Percentiles rank a stretch among this genome's conserved stretches.
phyloP scores from a whole-genome alignment of 2,329 filamentous ascomycete genomes.

The Fusarium concolor region DNA sequence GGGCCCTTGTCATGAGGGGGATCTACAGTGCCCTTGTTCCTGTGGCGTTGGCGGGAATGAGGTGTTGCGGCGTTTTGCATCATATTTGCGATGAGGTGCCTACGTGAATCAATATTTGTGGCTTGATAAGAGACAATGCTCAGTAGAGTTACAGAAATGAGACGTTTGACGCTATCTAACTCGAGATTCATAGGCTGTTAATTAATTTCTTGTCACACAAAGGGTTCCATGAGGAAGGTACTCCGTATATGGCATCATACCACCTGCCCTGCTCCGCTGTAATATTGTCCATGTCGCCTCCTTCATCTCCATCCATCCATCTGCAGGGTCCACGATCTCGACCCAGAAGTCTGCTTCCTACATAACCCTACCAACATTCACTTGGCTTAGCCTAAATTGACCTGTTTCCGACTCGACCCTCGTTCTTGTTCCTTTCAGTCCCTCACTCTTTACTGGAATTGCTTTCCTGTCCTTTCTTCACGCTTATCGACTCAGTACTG shows the following conservation, averaged over 20 bases:
- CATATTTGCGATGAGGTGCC: background rate
- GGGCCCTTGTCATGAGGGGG: slow-evolving; percentile 39
- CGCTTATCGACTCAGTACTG: background rate
- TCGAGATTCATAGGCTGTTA: background rate
- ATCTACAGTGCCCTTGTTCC: slow-evolving; percentile 31
- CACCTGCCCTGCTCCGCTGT: slow-evolving; percentile 20
- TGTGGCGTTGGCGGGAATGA: slow-evolving; percentile 32
- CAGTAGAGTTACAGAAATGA: background rate
- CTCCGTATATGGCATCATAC: background rate
- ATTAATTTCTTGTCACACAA: slow-evolving; percentile 2
- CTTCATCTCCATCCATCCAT: slow-evolving; percentile 26
- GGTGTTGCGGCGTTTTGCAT: slow-evolving; percentile 17
- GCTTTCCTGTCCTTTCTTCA: background rate
- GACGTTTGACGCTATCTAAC: background rate
- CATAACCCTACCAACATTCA: slow-evolving; percentile 8
- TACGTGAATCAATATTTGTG: slow-evolving; percentile 11
- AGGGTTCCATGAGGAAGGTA: background rate
- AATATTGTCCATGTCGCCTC: slow-evolving; percentile 16
- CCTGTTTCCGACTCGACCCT: slow-evolving; percentile 2
- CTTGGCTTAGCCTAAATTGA: slow-evolving; percentile 11
- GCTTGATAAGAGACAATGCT: slow-evolving; percentile 11
- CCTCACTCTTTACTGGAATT: slow-evolving; percentile 1
- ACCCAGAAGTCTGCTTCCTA: slow-evolving; percentile 15
- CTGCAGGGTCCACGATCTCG: slow-evolving; percentile 15
- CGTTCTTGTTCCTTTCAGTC: slow-evolving; percentile 4